These are phyloP conservation scores for Litsea cubeba DNA, from an alignment of 164 flowering plant species.

Conservation along the genomic window DNA sequence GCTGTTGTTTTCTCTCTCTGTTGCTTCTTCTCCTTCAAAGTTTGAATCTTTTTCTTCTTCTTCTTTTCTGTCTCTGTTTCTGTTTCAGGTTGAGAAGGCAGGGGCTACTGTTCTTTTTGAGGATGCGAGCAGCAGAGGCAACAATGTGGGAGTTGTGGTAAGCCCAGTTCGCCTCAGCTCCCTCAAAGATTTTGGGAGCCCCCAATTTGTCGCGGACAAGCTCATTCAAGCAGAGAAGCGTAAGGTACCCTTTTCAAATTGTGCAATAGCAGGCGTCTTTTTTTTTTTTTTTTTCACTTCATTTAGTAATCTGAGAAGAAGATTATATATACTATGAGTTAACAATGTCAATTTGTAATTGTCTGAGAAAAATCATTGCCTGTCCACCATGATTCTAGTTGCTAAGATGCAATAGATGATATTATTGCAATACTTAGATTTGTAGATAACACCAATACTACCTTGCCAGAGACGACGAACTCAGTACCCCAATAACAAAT, in stretches of 20 bases:
- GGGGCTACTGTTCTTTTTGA: constrained; percentile 86
- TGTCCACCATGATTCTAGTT: too few relatives aligned
- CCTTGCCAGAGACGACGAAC: too few relatives aligned
- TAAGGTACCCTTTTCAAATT: constrained; percentile 42
- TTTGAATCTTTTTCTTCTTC: background rate
- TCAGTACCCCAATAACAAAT: too few relatives aligned
- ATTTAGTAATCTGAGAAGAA: background rate
- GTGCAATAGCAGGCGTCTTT: background rate
- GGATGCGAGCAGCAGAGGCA: constrained; percentile 52
- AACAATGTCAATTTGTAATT: too few relatives aligned
- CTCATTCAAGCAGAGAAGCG: constrained; percentile 87
- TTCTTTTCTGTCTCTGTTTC: background rate
- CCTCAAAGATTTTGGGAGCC: constrained; percentile 71
- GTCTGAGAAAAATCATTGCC: too few relatives aligned
- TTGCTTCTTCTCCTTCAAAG: constrained; percentile 2
- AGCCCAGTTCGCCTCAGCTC: constrained; percentile 63
- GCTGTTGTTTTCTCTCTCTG: background rate
- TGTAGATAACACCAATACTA: too few relatives aligned
- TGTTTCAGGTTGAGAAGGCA: constrained; percentile 75
- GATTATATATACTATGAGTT: too few relatives aligned
- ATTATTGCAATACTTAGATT: too few relatives aligned
- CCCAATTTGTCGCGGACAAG: constrained; percentile 84
- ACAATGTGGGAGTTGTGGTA: constrained; percentile 86
- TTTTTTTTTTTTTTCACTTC: background rate
- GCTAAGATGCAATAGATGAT: too few relatives aligned